phyloP scores from a whole-genome alignment of 2,329 filamentous ascomycete genomes.

The Pseudogymnoascus sp. region DNA sequence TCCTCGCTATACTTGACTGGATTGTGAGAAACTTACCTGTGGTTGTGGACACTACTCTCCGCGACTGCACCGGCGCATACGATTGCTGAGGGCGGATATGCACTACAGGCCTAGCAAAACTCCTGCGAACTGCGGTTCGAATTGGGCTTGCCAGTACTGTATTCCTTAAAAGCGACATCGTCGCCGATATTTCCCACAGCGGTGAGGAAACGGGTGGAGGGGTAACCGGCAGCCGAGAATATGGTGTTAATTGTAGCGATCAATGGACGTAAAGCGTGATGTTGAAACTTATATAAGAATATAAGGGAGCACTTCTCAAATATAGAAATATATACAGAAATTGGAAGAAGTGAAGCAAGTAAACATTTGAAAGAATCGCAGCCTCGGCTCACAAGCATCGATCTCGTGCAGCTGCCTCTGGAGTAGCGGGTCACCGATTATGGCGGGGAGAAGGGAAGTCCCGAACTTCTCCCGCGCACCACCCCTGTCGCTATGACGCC shows the following conservation, averaged over 20 bases:
- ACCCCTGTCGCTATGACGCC: slow-evolving; percentile 10
- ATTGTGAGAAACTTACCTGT: neutral
- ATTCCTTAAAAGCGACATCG: neutral
- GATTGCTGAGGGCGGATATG: neutral
- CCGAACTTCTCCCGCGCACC: slow-evolving; percentile 2
- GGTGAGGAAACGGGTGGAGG: neutral
- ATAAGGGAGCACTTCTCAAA: neutral
- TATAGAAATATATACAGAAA: neutral
- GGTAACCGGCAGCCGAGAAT: neutral
- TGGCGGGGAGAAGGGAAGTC: slow-evolving; percentile 4
- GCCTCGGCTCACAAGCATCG: neutral
- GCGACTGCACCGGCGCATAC: neutral
- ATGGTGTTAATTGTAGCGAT: neutral
- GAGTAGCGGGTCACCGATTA: slow-evolving; percentile 5
- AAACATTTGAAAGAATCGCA: neutral
- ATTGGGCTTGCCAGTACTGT: neutral
- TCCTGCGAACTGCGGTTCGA: neutral
- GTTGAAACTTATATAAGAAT: neutral
- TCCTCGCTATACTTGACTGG: neutral
- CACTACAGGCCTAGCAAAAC: neutral
- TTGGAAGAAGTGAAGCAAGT: neutral
- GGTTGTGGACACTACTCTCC: neutral
- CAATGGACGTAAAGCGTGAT: neutral
- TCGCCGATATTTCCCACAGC: neutral
- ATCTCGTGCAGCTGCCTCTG: neutral